Base-by-base conservation (phyloP, 805 yeast genomes). In the Myxozyma neglecta region DNA sequence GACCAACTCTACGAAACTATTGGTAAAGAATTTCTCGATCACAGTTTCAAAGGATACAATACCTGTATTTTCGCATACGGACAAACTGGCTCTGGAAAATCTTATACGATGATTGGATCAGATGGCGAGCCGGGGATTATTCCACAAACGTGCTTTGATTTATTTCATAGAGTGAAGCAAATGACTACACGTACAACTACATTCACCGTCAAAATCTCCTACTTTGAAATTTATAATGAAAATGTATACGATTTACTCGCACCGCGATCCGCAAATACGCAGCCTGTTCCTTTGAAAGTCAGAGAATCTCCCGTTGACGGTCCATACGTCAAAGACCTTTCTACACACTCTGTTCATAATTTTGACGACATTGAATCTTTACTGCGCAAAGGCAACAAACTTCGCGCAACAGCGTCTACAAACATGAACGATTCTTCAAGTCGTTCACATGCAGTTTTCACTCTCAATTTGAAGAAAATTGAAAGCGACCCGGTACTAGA, bases 391-490 rank as follows among this genome's bases (percentile, higher is more conserved):
- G 93, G 92, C 0, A 82, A 83, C 53, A 61, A 63, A 73, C 76
- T 52, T 16, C 75, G 93, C 57, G 81, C 86, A 6, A 84, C 87
- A 0, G 90, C 88, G 0, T 70, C 85, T 7, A 88, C 93, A 0
- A 78, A 79, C 43, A 81, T 86, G 81, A 88, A 88, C 72, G 83
- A 81, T 18, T 73, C 76, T n/a, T 85, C 90, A 43, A 85, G 90
- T 0, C 77, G 94, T 66, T 86, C 91, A 0, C 94, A 88, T 70
- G 90, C 93, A 0, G 84, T 88, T 1, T 80, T 87, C 64, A 84
- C 88, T 0, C 70, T 88, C 6, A 72, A 76, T 2, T 73, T 88
- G 42, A 77, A 80, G 46, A 88, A 85, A 64, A 83, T 83, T 18
- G 74, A 75, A 50, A 80, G 50, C 14, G 70, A 68, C 39, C 57